Evolutionary conservation across 345 rosid genomes (phyloP).

Genomic region (Aquilaria yunnanensis): DNA sequence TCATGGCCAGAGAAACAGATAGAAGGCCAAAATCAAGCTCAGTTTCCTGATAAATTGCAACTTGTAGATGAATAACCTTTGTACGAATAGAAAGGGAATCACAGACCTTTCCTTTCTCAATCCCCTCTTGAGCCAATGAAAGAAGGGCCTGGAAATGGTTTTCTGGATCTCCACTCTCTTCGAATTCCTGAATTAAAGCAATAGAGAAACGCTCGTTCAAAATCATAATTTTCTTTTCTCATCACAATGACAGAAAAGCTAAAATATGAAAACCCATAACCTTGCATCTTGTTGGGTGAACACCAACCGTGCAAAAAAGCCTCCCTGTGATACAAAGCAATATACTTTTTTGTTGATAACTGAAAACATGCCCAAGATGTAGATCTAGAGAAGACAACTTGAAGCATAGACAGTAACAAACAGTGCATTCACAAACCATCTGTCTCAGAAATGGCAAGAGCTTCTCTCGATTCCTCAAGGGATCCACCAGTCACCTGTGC

Average conservation of each 20-base stretch:
- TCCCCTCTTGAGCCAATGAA: constrained; percentile 75
- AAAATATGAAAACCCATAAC: constrained; percentile 25
- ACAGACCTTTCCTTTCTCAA: constrained; percentile 79
- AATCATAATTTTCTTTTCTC: not conserved
- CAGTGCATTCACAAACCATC: constrained; percentile 48
- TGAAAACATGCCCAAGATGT: not conserved
- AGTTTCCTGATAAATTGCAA: not conserved
- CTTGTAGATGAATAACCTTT: no score
- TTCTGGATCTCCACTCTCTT: constrained; percentile 83
- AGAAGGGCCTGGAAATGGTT: constrained; percentile 78
- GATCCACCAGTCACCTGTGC: constrained; percentile 95
- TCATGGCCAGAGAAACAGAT: not conserved
- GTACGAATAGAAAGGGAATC: not conserved
- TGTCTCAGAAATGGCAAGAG: constrained; percentile 92
- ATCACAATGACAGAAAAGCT: no score
- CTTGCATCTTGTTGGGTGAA: constrained; percentile 97
- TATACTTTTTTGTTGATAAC: not conserved
- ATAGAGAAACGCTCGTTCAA: constrained; percentile 8
- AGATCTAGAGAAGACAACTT: not conserved
- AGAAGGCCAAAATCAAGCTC: constrained; percentile 6
- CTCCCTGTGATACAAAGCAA: constrained; percentile 44
- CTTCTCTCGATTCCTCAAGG: constrained; percentile 80
- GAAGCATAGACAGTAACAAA: not conserved
- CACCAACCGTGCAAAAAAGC: constrained; percentile 91
- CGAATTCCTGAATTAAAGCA: constrained; percentile 60